These are phyloP conservation scores for Borealophlyctis nickersoniae DNA, from an alignment of 192 early-diverging fungal genomes.

Conservation along the genomic window DNA sequence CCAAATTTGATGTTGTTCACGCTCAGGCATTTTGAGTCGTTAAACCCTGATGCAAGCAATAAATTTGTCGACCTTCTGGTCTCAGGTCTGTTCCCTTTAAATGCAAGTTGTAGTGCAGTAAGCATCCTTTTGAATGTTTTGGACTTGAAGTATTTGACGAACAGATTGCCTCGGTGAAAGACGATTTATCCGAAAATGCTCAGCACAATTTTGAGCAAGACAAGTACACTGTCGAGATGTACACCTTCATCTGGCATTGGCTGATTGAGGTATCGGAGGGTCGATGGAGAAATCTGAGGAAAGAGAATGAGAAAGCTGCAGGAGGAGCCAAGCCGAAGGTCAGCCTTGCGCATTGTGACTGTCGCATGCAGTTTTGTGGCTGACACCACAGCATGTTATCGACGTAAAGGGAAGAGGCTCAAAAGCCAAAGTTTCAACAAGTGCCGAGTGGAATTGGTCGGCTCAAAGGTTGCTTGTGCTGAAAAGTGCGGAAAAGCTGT, in stretches of 20 bases:
- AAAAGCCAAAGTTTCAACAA: slow-evolving; percentile 36
- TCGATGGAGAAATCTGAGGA: slow-evolving; percentile 25
- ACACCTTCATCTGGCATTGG: slow-evolving; percentile 83
- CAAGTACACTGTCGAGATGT: slow-evolving; percentile 69
- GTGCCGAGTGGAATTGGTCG: slow-evolving; percentile 58
- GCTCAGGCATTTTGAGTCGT: slow-evolving; percentile 47
- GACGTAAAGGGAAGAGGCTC: slow-evolving; percentile 4
- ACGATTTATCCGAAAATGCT: slow-evolving; percentile 61
- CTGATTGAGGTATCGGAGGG: slow-evolving; percentile 60
- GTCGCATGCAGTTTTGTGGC: too few relatives aligned
- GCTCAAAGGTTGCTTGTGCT: slow-evolving; percentile 56
- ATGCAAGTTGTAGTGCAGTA: slow-evolving; percentile 2
- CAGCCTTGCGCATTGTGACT: not conserved
- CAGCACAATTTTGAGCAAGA: slow-evolving; percentile 71
- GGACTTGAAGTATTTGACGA: slow-evolving; percentile 54
- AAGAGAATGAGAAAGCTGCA: slow-evolving; percentile 25
- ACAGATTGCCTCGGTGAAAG: slow-evolving; percentile 58
- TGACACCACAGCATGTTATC: not conserved
- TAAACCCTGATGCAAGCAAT: slow-evolving; percentile 45
- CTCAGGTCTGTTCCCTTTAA: slow-evolving; percentile 44
- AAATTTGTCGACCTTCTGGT: slow-evolving; percentile 70
- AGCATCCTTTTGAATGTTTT: slow-evolving; percentile 6
- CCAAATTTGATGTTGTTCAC: slow-evolving; percentile 8
- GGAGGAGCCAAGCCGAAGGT: slow-evolving; percentile 17
- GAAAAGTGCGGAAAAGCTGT: slow-evolving; percentile 45